Base-by-base conservation (phyloP, 805 yeast species). In the Isabelozyma pseudorhagii region DNA sequence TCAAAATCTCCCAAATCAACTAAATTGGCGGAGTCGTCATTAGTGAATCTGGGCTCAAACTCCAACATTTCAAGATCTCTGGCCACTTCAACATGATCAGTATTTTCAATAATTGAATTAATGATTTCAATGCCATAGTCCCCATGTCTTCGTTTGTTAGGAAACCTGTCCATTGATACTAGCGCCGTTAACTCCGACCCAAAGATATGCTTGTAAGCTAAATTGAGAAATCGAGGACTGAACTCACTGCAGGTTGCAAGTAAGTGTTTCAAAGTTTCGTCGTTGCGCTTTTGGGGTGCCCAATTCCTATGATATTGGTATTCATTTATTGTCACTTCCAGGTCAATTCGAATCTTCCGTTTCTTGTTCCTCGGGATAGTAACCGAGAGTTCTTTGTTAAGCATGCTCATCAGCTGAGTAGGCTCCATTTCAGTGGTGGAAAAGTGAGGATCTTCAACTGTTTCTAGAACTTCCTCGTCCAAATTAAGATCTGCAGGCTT, bases 11-110 rank as follows among this genome's bases (percentile, higher is more conserved):
- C 44, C 11, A 38, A 13, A 13, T 31, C 36, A 31, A 31, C 25
- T 21, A 21, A 13, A 8, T 10, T 31, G 36, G 5, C 10, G 14
- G 14, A 8, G 5, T 42, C 49, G 6, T 31, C 14, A 36, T 45
- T 44, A 15, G 5, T 18, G 18, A 13, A 8, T 10, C 39, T 14
- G 27, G 40, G 25, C 15, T 44, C 47, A 13, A 36, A 34, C 17
- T 21, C 21, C 45, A 42, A 45, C 41, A 25, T 10, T 44, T 42
- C 45, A 3, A 49, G 36, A 44, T 57, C 53, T 49, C 61, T 54
- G 5, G 55, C 61, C 6, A 53, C 29, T 51, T 57, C 61, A 15
- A 40, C 38, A 13, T 54, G 54, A 17, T 49, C 49, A 29, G 44
- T 8, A 28, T n/a, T 38, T 5, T 42, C 17, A 27, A 42, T 42